A percentile compares a stretch with the other conserved stretches of the same genome.
Evolutionary conservation across 257 asterid species (phyloP).

Genomic region (Eucommia ulmoides): DNA sequence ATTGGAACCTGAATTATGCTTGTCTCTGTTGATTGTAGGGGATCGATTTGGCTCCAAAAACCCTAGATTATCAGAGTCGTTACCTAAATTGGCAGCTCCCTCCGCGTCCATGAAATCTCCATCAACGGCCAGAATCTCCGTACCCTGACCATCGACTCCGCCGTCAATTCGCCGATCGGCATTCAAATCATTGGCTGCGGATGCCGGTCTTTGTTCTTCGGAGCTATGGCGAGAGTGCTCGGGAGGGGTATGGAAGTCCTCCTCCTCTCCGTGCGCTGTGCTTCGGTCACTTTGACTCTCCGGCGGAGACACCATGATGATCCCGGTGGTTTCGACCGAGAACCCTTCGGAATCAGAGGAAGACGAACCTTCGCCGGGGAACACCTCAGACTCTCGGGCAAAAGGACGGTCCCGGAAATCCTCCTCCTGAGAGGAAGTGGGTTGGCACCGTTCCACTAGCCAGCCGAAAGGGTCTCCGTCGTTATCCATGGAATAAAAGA

Average conservation of each 20-base stretch:
- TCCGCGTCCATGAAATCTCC: not conserved
- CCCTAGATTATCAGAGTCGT: not conserved
- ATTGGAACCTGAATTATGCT: too few relatives aligned
- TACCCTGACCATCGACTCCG: not conserved
- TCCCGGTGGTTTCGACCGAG: not conserved
- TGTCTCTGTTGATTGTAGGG: too few relatives aligned
- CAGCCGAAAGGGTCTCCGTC: too few relatives aligned
- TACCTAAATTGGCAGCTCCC: not conserved
- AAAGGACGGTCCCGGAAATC: too few relatives aligned
- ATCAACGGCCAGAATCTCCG: too few relatives aligned
- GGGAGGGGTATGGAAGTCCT: not conserved
- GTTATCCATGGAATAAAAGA: too few relatives aligned
- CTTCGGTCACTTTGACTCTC: not conserved
- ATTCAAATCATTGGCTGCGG: not conserved
- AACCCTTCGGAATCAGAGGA: not conserved
- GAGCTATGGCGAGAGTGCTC: not conserved
- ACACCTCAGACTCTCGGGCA: not conserved
- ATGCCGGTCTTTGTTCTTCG: not conserved
- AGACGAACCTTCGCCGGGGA: too few relatives aligned
- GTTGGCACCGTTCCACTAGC: too few relatives aligned
- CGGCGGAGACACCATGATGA: not conserved
- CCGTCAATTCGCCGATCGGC: not conserved
- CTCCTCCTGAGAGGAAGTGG: too few relatives aligned
- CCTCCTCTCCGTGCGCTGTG: too few relatives aligned
- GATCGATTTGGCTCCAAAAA: not conserved